Base-by-base conservation (phyloP, 306 rosid species). In the Prunus mume region DNA sequence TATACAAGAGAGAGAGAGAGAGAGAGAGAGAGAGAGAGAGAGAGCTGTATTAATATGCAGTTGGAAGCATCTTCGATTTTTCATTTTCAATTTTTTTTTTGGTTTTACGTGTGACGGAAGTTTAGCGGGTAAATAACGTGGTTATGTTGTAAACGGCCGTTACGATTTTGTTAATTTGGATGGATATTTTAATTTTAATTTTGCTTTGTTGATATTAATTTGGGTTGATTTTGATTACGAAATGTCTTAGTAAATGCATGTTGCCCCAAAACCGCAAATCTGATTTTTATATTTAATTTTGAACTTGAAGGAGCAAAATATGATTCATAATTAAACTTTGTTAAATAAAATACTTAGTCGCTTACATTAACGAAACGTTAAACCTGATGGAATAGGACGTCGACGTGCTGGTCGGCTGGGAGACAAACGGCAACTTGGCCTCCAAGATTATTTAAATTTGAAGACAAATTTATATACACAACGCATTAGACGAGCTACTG, bases 101-200 rank as follows among this genome's bases (percentile, higher is more conserved):
- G 8, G 57, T 52, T 52, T 17, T 52, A 52, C 10, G 22, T 52
- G 57, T 52, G 57, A 52, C 57, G 57, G 57, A 52, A 52, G 57
- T 52, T 52, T 52, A 52, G 76, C 41, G 24, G 51, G 50, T 57
- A 15, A 12, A 49, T 68, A 73, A 47, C 83, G 70, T n/a, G 68
- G 60, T 55, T 72, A 22, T 20, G 9, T 20, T 19, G 11, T 12
- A 19, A 71, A 83, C 75, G 71, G 65, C 20, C 78, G 78, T 83
- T 75, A 47, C 11, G 1, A 19, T 6, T 12, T 70, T 41, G 6
- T 15, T 10, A 17, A 19, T 38, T 32, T 52, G 22, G 57, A 15
- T 47, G 17, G 17, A 47, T 47, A 47, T 47, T 47, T 47, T 47
- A 47, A 10, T 47, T 8, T 9, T 46, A 2, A 9, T 46, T 12